Evolutionary conservation across 192 early-diverging fungal genomes (phyloP), one percentile per base, ranked within the genome.

Genomic region (Linnemannia exigua): DNA sequence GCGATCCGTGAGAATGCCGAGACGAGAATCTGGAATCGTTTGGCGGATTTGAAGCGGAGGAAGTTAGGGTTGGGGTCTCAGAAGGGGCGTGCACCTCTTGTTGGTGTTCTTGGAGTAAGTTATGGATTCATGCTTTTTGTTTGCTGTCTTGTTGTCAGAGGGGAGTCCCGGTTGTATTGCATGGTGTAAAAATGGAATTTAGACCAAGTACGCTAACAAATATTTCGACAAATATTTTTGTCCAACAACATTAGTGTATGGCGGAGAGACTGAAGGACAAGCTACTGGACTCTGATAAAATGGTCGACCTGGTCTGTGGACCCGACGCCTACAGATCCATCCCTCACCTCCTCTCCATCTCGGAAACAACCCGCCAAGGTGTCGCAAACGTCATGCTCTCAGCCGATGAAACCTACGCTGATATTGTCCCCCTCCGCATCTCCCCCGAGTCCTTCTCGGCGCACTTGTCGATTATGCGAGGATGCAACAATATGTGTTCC

Each of bases 401-500:
- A 37, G 94, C 95, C 0, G 95, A 95, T 73, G 95, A 95, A 88
- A 94, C 95, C 19, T 95, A 95, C 80, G 93, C 95, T 1, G 95
- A 95, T 80, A 92, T 95, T 46, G 93, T 94, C 67, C 95, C 95
- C 0, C 90, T 95, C 77, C 88, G 95, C 37, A 89, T 95, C 19
- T 88, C 94, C 73, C 80, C 87, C 25, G 90, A 93, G 74, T 90
- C 89, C 78, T 91, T 95, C 50, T 92, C 91, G 69, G 95, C 91
- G n/a, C 94, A 93, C 80, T 76, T 95, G 22, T 94, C 93, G 9
- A 89, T 95, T 35, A 95, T 95, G 95, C 88, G 95, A 36, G 95
- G 95, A 70, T 95, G 95, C 87, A 95, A 95, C 87, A 95, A 95
- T 73, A 95, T 95, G 95, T 95, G 95, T 70, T 91, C 91, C 51